Evolutionary conservation across 208 protist species (phyloP), one percentile per base, ranked within the genome.

Genomic region (Wallacemonas sp.): DNA sequence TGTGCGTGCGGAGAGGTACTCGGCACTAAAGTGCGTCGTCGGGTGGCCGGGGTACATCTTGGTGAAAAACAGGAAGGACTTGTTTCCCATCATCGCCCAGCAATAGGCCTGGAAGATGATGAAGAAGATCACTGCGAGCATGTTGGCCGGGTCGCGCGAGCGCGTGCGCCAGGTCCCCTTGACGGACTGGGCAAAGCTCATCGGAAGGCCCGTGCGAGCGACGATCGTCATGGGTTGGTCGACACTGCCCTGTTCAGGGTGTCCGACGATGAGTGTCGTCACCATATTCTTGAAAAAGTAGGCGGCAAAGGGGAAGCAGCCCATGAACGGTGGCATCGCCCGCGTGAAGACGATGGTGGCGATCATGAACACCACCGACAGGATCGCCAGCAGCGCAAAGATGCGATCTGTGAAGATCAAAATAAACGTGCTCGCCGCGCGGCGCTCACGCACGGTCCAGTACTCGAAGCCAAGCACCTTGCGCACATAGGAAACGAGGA

Each of bases 261-360:
- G 66, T 22, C 77, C 70, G 61, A 62, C n/a, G 46, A 89, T 62
- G 29, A 72, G 38, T 36, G 77, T 74, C 70, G 76, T 91, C 32
- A 82, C 14, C 14, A 80, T 36, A 57, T 94, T 94, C 48, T 79
- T 79, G 57, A 89, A 88, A 25, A 91, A 82, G 76, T 82, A 92
- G 5, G 78, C 10, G 14, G 67, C 71, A 16, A 83, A 79, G 1
- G 72, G 59, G 1, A 86, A 38, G 67, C 84, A 79, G 62, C 73
- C 84, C 25, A 85, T 32, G 25, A 82, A 26, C 10, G 89, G 85
- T 12, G 85, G 82, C 32, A 94, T 18, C 45, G 90, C 16, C 22
- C 49, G 72, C 20, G 73, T 73, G 36, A 78, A 3, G 28, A 81
- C 14, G 59, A 65, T 70, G 12, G 64, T 62, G 11, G 77, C 20